Evolutionary conservation across 495 filamentous ascomycete species (phyloP).

Genomic region (Oleoguttula mirabilis): DNA sequence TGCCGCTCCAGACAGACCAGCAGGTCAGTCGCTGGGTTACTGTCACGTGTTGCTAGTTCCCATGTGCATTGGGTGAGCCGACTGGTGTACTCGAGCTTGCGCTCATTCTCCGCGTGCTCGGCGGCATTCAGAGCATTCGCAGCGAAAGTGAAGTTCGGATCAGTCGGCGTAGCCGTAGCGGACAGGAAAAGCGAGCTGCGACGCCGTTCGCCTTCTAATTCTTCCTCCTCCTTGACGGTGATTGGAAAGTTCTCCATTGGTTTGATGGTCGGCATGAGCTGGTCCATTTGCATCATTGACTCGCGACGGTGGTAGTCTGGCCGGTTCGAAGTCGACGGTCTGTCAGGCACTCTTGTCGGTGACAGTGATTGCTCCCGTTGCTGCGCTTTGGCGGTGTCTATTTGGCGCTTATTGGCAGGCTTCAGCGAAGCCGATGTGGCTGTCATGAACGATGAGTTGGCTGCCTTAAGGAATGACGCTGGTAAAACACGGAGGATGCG

Average conservation of each 20-base stretch:
- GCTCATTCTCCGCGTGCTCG: constrained; percentile 16
- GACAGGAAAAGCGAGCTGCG: constrained; percentile 5
- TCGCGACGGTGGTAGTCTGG: constrained; percentile 23
- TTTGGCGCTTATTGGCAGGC: constrained; percentile 13
- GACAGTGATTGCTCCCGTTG: constrained; percentile 14
- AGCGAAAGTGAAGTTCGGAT: constrained; percentile 18
- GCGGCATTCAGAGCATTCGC: constrained; percentile 12
- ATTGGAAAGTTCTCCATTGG: constrained; percentile 13
- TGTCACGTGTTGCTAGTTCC: constrained; percentile 82
- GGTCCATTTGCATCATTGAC: constrained; percentile 32
- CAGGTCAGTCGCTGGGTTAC: constrained; percentile 88
- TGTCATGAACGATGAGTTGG: constrained; percentile 88
- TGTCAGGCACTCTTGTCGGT: constrained; percentile 26
- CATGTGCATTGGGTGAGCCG: constrained; percentile 85
- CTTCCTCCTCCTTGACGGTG: constrained; percentile 4
- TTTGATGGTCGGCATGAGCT: constrained; percentile 25
- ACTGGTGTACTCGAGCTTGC: constrained; percentile 53
- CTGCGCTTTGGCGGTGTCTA: constrained; percentile 35
- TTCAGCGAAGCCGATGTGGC: constrained; percentile 74
- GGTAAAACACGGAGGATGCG: constrained; percentile 83
- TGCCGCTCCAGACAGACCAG: constrained; percentile 85
- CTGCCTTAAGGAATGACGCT: constrained; percentile 81
- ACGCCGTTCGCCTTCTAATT: background rate
- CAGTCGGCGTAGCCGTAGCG: constrained; percentile 19
- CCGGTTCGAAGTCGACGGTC: constrained; percentile 4